phyloP scores from a whole-genome alignment of 441 rosid species.

The Erodium moschatum region DNA sequence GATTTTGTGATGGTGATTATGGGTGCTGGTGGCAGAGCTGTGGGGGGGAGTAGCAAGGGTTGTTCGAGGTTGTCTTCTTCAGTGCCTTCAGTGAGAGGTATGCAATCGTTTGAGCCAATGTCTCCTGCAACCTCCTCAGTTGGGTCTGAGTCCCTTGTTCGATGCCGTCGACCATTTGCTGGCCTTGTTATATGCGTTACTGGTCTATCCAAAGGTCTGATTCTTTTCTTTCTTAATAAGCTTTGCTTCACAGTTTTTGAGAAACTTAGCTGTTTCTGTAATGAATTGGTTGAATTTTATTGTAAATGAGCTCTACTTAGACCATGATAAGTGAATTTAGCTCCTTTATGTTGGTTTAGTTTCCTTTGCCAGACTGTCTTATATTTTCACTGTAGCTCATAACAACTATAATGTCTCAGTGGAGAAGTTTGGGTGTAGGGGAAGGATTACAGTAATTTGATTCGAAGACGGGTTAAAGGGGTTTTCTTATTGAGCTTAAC shows the following conservation, averaged over 20 bases:
- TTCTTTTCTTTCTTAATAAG: background rate
- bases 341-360: background rate
- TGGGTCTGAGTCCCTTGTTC: slow-evolving; percentile 33
- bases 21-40: slow-evolving; percentile 50
- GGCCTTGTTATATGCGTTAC: slow-evolving; percentile 83
- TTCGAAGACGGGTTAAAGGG: background rate
- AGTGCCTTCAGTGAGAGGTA: slow-evolving; percentile 37
- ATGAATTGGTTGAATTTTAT: background rate
- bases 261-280: background rate
- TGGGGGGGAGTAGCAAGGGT: slow-evolving; percentile 60
- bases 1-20: slow-evolving; percentile 21
- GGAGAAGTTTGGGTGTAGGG: background rate
- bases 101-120: slow-evolving; percentile 26
- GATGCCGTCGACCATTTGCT: slow-evolving; percentile 51
- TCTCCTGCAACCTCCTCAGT: slow-evolving; percentile 38
- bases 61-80: slow-evolving; percentile 64
- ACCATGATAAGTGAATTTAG: background rate
- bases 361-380: background rate
- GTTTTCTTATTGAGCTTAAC: background rate
- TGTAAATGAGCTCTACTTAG: background rate
- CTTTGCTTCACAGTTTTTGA: background rate
- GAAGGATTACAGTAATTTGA: background rate
- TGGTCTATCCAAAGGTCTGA: slow-evolving; percentile 82
- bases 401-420: background rate
- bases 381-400: background rate